Evolutionary conservation across 192 early-diverging fungal species (phyloP), one percentile per base, ranked within the genome.

Genomic region (Chytriomyces sp.): DNA sequence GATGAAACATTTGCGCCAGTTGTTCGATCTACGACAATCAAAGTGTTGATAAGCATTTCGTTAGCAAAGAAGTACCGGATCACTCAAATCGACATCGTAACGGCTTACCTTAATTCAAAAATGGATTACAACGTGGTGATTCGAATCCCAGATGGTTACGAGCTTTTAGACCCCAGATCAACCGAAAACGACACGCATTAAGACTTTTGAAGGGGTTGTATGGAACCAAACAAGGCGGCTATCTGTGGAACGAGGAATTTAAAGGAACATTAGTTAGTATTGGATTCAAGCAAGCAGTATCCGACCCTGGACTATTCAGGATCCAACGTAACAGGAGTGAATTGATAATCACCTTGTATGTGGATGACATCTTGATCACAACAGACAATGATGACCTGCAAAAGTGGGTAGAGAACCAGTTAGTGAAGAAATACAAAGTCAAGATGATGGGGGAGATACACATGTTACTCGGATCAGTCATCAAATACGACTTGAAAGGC

Each of bases 1-100:
- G 35, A 81, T 1, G 80, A 87, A 60, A 86, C 78, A 8, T 86
- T 77, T 67, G 69, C 82, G 0, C 84, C 86, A 7, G 84, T 86
- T 49, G 77, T 81, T 63, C 77, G 74, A 45, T 76, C 68, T 45
- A 46, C 24, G 0, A 71, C 76, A 0, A 43, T 81, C 46, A 77
- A 82, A 9, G 13, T 45, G 3, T 61, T 86, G 0, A 18, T 82
- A 0, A 60, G 75, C 11, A 1, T 79, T 8, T 73, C 78, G 0
- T 66, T 70, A 13, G 28, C 6, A 7, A 28, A 50, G 6, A 72
- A 72, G 13, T 62, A 71, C 3, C 49, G 77, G 0, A 67, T 85
- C 8, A 46, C 79, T 0, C 78, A 81, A 47, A 63, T 79, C 46
- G 86, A 87, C 48, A 72, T 83, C 23, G 57, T 46, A 8, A 78